Evolutionary conservation across 2,329 filamentous ascomycete genomes (phyloP).

Genomic region (Whalleya microplaca): DNA sequence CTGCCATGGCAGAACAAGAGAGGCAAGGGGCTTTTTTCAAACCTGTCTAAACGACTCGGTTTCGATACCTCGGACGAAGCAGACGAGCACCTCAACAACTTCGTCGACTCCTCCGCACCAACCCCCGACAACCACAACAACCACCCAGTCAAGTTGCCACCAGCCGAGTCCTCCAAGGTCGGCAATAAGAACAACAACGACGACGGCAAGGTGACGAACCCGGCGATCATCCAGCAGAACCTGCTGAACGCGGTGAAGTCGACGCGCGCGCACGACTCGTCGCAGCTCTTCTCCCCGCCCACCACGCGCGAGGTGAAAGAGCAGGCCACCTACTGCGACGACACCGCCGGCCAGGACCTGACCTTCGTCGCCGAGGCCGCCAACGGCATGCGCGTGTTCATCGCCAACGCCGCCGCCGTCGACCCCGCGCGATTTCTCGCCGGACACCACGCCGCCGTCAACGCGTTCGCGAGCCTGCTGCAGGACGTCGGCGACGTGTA

Average conservation of each 20-base stretch:
- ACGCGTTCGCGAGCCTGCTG: slow-evolving; percentile 70
- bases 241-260: slow-evolving; percentile 78
- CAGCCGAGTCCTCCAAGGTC: slow-evolving; percentile 22
- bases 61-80: slow-evolving; percentile 57
- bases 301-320: slow-evolving; percentile 76
- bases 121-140: too few relatives aligned
- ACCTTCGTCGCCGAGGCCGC: slow-evolving; percentile 70
- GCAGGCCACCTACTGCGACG: slow-evolving; percentile 84
- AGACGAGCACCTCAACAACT: slow-evolving; percentile 50
- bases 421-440: slow-evolving; percentile 62
- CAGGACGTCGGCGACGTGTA: slow-evolving; percentile 74
- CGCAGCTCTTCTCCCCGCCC: slow-evolving; percentile 72
- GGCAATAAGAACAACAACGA: slow-evolving; percentile 29
- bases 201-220: slow-evolving; percentile 61
- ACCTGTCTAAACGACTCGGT: slow-evolving; percentile 68
- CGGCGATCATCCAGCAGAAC: slow-evolving; percentile 67
- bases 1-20: slow-evolving; percentile 48
- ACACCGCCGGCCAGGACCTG: slow-evolving; percentile 73
- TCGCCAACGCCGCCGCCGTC: slow-evolving; percentile 54
- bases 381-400: slow-evolving; percentile 74
- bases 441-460: slow-evolving; percentile 64
- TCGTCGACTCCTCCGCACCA: slow-evolving; percentile 43
- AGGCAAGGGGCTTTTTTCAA: slow-evolving; percentile 66
- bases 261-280: slow-evolving; percentile 76
- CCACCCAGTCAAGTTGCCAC: slow-evolving; percentile 24